Evolutionary conservation across 108 stramenopile species (phyloP), one percentile per base, ranked within the genome.

Genomic region (Nitzschia putrida): DNA sequence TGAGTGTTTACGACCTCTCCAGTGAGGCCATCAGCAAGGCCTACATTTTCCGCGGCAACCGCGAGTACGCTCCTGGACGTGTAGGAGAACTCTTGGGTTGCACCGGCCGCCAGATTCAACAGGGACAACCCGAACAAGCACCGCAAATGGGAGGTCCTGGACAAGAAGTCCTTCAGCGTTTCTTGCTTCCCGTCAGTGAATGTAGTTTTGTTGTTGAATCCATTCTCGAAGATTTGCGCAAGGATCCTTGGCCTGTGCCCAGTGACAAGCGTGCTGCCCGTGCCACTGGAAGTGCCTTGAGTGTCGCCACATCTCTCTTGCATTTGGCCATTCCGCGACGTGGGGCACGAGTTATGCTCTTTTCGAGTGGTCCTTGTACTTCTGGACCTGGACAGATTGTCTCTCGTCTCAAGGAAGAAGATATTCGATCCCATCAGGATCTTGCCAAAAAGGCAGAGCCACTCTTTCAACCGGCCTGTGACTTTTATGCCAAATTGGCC

Each of bases 1-100:
- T 99, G 24, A 95, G 95, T 53, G 97, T 99, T 52, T 97, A 99
- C 71, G 99, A 99, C 64, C 82, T 99, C 57, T 90, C 93, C 52
- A 97, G 96, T 67, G 88, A 88, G 23, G 93, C 92, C 51, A 85
- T 95, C 63, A 86, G 94, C 61, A 97, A 97, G 71, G 73, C 94
- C 50, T 96, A 93, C 66, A 96, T 97, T 18, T 85, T 99, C 61
- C 78, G 97, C 38, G 97, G 97, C 24, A 92, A 91, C 61, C 88
- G 90, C 49, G 94, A 95, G 49, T 97, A 95, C 69, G 79, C 79
- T 53, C 83, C 93, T 8, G 80, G 68, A 3, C 83, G 90, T 55
- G 89, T 98, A 20, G 93, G 90, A 34, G 92, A 97, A 69, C 64
- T 98, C 26, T 73, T 98, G 65, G 92, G 85, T 22, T 85, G 91